phyloP scores from a whole-genome alignment of 148 eudicot species.

The Fallopia convolvulus region DNA sequence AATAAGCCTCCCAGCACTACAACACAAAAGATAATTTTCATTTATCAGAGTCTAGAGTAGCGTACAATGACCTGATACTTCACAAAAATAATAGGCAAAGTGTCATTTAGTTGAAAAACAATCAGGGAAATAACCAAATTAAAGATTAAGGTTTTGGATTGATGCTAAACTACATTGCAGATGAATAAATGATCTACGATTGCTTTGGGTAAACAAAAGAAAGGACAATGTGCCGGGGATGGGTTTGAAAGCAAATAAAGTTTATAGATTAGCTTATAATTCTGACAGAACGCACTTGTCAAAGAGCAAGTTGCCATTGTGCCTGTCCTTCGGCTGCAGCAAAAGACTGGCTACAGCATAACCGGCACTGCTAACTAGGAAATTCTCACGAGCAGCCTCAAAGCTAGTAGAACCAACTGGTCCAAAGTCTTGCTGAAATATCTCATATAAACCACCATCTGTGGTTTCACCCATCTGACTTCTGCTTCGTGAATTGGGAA shows the following conservation, averaged over 20 bases:
- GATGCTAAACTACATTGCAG: not conserved
- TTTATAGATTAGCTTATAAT: not conserved
- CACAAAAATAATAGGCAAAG: not conserved
- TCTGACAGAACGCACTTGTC: conserved; percentile 49
- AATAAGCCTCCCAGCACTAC: conserved; percentile 91
- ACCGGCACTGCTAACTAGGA: conserved; percentile 96
- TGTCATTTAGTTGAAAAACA: not conserved
- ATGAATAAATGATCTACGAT: not conserved
- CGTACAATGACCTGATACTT: not conserved
- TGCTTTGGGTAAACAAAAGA: not conserved
- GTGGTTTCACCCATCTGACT: conserved; percentile 99
- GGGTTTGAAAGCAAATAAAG: not conserved
- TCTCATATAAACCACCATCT: conserved; percentile 97
- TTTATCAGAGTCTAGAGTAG: conserved; percentile 1
- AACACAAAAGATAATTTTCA: not conserved
- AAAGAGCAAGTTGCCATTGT: conserved; percentile 94
- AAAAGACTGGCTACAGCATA: conserved; percentile 98
- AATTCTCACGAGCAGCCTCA: conserved; percentile 93
- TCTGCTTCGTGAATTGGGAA: conserved; percentile 92
- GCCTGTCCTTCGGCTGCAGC: conserved; percentile 98
- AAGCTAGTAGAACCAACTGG: conserved; percentile 86
- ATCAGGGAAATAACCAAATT: not conserved
- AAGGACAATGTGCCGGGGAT: not conserved
- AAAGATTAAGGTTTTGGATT: not conserved
- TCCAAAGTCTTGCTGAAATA: conserved; percentile 96